These are phyloP conservation scores for Microthlaspi erraticum DNA, from an alignment of 345 rosid genomes.

Conservation along the genomic window DNA sequence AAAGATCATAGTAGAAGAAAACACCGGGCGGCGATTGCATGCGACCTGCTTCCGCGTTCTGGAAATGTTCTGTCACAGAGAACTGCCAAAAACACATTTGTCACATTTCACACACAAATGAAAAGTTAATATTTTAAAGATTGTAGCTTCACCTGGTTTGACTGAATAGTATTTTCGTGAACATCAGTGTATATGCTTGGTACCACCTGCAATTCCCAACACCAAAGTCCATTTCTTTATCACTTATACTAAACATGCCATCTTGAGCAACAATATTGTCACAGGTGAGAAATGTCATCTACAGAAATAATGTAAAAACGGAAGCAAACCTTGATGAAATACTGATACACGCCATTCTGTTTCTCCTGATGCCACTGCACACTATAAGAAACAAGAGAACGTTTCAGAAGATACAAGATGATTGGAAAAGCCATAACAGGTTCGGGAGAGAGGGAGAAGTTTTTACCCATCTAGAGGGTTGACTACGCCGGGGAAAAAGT, in stretches of 20 bases:
- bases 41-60: slow-evolving; percentile 55
- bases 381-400: slow-evolving; percentile 45
- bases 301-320: slow-evolving; percentile 1
- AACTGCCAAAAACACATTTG: slow-evolving; percentile 50
- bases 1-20: slow-evolving; percentile 88
- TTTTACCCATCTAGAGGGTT: slow-evolving; percentile 90
- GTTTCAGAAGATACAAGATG: slow-evolving; percentile 20
- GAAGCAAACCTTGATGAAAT: slow-evolving; percentile 74
- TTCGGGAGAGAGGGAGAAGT: background rate
- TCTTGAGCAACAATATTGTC: background rate
- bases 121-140: background rate
- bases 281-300: background rate
- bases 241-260: slow-evolving; percentile 29
- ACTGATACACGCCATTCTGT: slow-evolving; percentile 87
- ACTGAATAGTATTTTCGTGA: slow-evolving; percentile 59
- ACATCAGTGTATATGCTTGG: slow-evolving; percentile 83
- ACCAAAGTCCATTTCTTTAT: slow-evolving; percentile 10
- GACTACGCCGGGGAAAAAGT: slow-evolving; percentile 79
- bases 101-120: background rate
- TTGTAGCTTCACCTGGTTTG: slow-evolving; percentile 62
- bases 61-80: slow-evolving; percentile 90
- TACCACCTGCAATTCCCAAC: slow-evolving; percentile 70
- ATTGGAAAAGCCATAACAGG: background rate
- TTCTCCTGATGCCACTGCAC: slow-evolving; percentile 78
- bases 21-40: slow-evolving; percentile 66